phyloP scores from a whole-genome alignment of 1,139 yeast genomes.

The Insectozyma bohioensis region DNA sequence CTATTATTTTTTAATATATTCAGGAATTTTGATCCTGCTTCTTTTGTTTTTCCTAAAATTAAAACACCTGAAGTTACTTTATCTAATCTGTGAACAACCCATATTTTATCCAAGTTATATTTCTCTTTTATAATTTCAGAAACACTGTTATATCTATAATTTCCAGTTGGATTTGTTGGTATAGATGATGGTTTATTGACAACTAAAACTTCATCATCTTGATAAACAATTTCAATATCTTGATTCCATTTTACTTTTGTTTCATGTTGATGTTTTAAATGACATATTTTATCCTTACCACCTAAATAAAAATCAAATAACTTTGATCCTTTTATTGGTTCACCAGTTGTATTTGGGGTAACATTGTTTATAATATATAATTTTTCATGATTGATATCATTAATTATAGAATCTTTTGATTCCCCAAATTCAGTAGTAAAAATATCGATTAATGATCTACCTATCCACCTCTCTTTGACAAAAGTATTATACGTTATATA shows the following conservation, averaged over 20 bases:
- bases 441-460: conserved; percentile 42
- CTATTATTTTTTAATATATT: conserved; percentile 35
- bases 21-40: conserved; percentile 46
- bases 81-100: conserved; percentile 72
- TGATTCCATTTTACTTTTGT: conserved; percentile 42
- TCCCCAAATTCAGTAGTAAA: conserved; percentile 48
- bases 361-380: conserved; percentile 28
- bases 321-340: conserved; percentile 21
- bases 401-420: conserved; percentile 19
- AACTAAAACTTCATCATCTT: conserved; percentile 53
- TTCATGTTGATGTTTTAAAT: conserved; percentile 60
- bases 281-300: conserved; percentile 51
- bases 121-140: conserved; percentile 56
- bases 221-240: conserved; percentile 41
- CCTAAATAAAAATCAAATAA: conserved; percentile 26
- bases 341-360: conserved; percentile 1
- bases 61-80: conserved; percentile 74
- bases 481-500: conserved; percentile 37
- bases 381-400: conserved; percentile 25
- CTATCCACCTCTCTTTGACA: conserved; percentile 52
- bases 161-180: conserved; percentile 80
- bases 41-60: conserved; percentile 52
- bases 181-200: conserved; percentile 74
- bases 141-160: conserved; percentile 58
- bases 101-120: conserved; percentile 28